Base-by-base conservation (phyloP, 108 stramenopile genomes). In the Aurantiochytrium sp. region DNA sequence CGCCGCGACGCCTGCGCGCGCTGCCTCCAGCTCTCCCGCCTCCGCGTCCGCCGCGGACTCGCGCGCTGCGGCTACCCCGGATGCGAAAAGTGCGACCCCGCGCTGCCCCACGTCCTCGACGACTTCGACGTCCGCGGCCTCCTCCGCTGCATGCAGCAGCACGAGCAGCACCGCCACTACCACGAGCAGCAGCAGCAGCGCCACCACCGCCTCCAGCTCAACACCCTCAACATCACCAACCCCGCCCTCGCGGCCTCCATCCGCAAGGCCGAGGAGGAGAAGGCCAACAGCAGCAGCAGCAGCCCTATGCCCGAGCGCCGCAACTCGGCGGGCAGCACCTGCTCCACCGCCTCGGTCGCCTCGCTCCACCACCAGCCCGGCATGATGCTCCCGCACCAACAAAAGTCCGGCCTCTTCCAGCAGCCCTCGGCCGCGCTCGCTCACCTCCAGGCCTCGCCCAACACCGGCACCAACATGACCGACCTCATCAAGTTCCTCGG, bases 11-110 rank as follows among this genome's bases (percentile, higher is more conserved):
- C 73, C 8, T 81, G 73, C 45, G 73, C 73, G 8, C 73, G 73
- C 39, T 81, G 73, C 73, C 45, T 81, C n/a, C 73, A 81, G 73
- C 73, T 81, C 24, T 48, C 39, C 36, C 73, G 73, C 39, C 73
- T 81, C 15, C 39, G 73, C 24, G 73, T 81, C n/a, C 39, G 45
- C 42, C 39, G 73, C 27, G 73, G 73, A 22, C 45, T 81, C 45
- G 73, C 73, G 21, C 45, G 42, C 39, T 81, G 73, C 30, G 45
- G 45, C 50, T 48, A 81, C 73, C 42, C 39, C 10, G 45, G 73
- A n/a, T 81, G 73, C 73, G 73, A 81, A 12, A 81, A 48, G 42
- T 81, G 73, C 45, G 73, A 81, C 73, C 73, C 39, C 45, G 12
- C 42, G 21, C 73, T 48, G 39, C 73, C 73, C 45, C 45, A 48